A percentile compares a stretch with the other conserved stretches of the same genome.
phyloP scores from a whole-genome alignment of 495 filamentous ascomycete genomes.

The Penicillium alfredii region DNA sequence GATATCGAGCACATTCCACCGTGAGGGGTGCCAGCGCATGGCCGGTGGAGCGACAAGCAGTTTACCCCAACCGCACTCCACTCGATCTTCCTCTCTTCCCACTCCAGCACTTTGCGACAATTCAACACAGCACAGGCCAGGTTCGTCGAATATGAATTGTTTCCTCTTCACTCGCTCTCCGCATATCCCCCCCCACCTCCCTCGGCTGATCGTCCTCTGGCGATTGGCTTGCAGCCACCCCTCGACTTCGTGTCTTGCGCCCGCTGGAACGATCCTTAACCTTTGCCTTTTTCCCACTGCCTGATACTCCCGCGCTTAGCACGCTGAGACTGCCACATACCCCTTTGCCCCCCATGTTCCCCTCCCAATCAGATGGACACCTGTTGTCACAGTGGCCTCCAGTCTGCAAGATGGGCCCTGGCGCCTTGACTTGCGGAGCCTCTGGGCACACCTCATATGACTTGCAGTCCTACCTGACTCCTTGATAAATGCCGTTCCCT shows the following conservation, averaged over 20 bases:
- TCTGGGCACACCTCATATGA: conserved; percentile 20
- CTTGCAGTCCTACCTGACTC: conserved; percentile 8
- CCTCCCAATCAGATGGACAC: conserved; percentile 14
- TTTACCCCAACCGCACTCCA: not conserved
- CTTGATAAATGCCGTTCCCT: conserved; percentile 7
- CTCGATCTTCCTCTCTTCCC: not conserved
- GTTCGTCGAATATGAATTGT: conserved; percentile 8
- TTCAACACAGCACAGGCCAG: conserved; percentile 6
- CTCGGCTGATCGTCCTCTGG: conserved; percentile 15
- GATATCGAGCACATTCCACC: too few relatives aligned
- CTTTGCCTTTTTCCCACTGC: conserved; percentile 13
- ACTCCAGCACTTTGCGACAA: not conserved
- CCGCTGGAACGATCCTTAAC: conserved; percentile 3
- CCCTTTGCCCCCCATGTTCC: not conserved
- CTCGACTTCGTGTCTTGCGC: conserved; percentile 13
- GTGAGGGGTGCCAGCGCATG: too few relatives aligned
- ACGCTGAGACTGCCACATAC: not conserved
- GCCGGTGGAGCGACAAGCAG: not conserved
- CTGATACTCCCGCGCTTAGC: conserved; percentile 24
- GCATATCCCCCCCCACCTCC: conserved; percentile 5
- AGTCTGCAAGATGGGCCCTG: conserved; percentile 10
- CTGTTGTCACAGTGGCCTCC: conserved; percentile 11
- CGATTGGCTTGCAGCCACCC: conserved; percentile 14
- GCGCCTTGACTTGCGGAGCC: conserved; percentile 18
- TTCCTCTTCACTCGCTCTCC: conserved; percentile 10